Evolutionary conservation across 1,284 basidiomycete species (phyloP), one percentile per base, ranked within the genome.

Genomic region (Malassezia arunalokei): DNA sequence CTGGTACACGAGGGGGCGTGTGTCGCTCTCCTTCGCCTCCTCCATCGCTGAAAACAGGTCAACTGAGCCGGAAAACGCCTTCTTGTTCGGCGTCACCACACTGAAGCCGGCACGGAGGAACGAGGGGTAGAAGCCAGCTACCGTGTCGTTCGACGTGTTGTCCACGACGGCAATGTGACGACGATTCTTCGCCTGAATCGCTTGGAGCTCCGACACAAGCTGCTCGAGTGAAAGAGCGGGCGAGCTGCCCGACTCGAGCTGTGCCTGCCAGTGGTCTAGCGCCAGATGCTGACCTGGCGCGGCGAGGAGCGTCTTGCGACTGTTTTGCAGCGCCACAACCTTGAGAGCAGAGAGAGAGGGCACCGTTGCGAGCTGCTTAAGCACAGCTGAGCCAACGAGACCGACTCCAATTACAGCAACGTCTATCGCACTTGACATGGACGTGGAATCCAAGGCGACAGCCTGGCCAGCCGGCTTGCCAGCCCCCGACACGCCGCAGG

Each of bases 11-110:
- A 82, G 78, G 17, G 81, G 79, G 2, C 45, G 32, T 17, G 37
- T 20, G 3, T 31, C 35, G 12, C 28, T 29, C 6, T 30, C 58
- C 15, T 57, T 59, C 38, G 51, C 48, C 8, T 59, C 54, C 5
- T 47, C 54, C 12, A 55, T 39, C 40, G 58, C 57, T 47, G 59
- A 28, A 73, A 86, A 95, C 37, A 95, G 76, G 14, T 69, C 68
- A 31, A 84, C 76, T n/a, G 81, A 78, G 0, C 85, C 83, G 4
- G 88, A 92, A 71, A 85, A 88, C 0, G 86, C 92, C 76, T 96
- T 96, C 76, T 99, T 99, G 79, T 96, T 99, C 12, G 94, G 92
- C 0, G 92, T 99, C 40, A 94, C 83, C 59, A 99, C 81, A 71
- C 84, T 82, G 49, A 96, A 80, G 7, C 89, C 90, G 6, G 80